These are phyloP conservation scores for Azolla pinnata DNA, from an alignment of 75 land plant genomes.

Conservation along the genomic window DNA sequence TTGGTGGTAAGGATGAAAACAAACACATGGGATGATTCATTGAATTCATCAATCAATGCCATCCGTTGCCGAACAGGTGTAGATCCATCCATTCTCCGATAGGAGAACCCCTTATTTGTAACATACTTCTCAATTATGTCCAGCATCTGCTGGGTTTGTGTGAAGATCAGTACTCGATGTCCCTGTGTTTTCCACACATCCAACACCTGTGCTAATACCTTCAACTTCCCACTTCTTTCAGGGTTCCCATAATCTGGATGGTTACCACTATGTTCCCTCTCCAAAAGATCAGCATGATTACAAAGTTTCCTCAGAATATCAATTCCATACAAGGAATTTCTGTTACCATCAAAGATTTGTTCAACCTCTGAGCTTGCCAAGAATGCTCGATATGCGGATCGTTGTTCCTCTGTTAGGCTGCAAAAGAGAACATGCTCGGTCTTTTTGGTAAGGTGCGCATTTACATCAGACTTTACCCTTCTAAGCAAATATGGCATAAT, in stretches of 20 bases:
- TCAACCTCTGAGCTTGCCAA: conserved; percentile 96
- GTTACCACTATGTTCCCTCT: conserved; percentile 57
- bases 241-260: conserved; percentile 89
- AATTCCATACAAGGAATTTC: conserved; percentile 91
- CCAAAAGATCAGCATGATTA: conserved; percentile 96
- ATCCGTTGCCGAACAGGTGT: conserved; percentile 82
- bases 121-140: conserved; percentile 79
- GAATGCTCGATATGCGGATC: conserved; percentile 75
- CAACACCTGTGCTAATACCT: conserved; percentile 66
- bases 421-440: conserved; percentile 96
- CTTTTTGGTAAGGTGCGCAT: conserved; percentile 92
- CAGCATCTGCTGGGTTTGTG: conserved; percentile 98
- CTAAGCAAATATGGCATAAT: conserved; percentile 94
- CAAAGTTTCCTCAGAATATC: conserved; percentile 92
- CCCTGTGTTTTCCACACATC: conserved; percentile 87
- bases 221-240: conserved; percentile 93
- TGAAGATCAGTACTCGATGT: conserved; percentile 78
- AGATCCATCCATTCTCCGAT: conserved; percentile 92
- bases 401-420: conserved; percentile 71
- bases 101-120: conserved; percentile 35
- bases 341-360: conserved; percentile 78
- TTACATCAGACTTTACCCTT: conserved; percentile 89
- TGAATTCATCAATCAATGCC: conserved; percentile 89
- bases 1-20: conserved; percentile 85
- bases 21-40: conserved; percentile 69